A percentile compares a stretch with the other conserved stretches of the same genome.
Evolutionary conservation across 495 filamentous ascomycete genomes (phyloP).

Genomic region (Opeltia flavorubescens): DNA sequence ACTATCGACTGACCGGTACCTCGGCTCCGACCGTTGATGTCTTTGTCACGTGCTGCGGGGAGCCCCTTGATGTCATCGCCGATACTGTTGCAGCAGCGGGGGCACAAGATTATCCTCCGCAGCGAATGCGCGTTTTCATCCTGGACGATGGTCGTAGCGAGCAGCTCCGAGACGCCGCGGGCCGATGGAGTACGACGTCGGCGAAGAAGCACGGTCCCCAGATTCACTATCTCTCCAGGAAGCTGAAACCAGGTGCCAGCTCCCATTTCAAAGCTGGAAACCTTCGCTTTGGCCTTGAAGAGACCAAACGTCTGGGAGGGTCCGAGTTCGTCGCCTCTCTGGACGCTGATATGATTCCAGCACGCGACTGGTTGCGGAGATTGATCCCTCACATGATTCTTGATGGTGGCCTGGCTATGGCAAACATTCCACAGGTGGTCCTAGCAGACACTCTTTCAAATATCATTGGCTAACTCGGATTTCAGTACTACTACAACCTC

Average conservation of each 20-base stretch:
- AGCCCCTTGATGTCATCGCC: constrained; percentile 35
- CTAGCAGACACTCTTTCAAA: background rate
- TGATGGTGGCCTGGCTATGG: constrained; percentile 32
- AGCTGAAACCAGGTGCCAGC: constrained; percentile 28
- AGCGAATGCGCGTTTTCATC: constrained; percentile 34
- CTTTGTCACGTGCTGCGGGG: constrained; percentile 36
- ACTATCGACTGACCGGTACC: constrained; percentile 21
- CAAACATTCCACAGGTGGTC: constrained; percentile 29
- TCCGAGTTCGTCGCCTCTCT: constrained; percentile 34
- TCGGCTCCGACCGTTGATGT: constrained; percentile 35
- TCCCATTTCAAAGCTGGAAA: constrained; percentile 43
- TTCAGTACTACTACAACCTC: constrained; percentile 40
- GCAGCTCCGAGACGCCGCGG: constrained; percentile 19
- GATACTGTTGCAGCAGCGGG: constrained; percentile 36
- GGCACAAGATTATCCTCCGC: constrained; percentile 33
- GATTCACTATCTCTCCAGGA: constrained; percentile 31
- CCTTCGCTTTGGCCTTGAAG: constrained; percentile 31
- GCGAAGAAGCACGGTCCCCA: constrained; percentile 5
- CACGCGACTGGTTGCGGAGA: constrained; percentile 33
- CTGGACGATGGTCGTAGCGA: constrained; percentile 33
- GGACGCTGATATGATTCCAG: constrained; percentile 45
- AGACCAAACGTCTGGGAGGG: constrained; percentile 18
- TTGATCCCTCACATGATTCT: constrained; percentile 32
- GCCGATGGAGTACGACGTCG: constrained; percentile 10
- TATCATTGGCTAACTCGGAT: too few relatives aligned